Conservation (phyloP, 78 protist species). For the Isochrysis galbana region DNA sequence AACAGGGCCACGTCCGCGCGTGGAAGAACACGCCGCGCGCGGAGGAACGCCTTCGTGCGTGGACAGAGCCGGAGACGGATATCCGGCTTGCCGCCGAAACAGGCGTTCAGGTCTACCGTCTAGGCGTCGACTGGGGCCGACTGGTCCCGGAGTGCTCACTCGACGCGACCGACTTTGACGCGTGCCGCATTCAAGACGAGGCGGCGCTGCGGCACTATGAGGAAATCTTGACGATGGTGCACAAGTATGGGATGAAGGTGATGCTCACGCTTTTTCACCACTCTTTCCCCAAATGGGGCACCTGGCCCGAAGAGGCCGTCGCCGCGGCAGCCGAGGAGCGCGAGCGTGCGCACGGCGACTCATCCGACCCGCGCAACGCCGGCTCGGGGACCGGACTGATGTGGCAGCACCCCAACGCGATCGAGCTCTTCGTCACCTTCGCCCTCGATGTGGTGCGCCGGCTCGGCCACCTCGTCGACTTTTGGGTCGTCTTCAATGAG, state of each 20-base stretch:
- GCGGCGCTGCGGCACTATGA: background rate
- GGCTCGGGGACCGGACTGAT: background rate
- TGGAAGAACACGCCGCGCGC: background rate
- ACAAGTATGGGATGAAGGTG: background rate
- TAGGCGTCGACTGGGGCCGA: background rate
- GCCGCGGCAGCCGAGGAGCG: background rate
- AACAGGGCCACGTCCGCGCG: background rate
- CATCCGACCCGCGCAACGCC: background rate
- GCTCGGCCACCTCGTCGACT: background rate
- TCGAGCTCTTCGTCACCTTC: background rate
- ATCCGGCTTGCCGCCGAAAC: background rate
- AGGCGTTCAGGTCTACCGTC: background rate
- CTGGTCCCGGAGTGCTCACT: background rate
- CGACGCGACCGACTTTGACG: background rate
- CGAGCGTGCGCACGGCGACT: background rate
- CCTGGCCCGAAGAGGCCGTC: background rate
- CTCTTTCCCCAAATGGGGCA: background rate
- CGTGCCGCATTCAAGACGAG: background rate
- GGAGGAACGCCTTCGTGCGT: background rate
- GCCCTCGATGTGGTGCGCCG: background rate
- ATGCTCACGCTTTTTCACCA: conserved; percentile 16
- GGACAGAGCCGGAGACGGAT: background rate
- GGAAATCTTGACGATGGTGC: background rate
- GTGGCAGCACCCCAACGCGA: background rate
- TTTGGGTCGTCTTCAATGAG: background rate